These are phyloP conservation scores for Platismatia glauca DNA, from an alignment of 495 filamentous ascomycete genomes.

Conservation along the genomic window DNA sequence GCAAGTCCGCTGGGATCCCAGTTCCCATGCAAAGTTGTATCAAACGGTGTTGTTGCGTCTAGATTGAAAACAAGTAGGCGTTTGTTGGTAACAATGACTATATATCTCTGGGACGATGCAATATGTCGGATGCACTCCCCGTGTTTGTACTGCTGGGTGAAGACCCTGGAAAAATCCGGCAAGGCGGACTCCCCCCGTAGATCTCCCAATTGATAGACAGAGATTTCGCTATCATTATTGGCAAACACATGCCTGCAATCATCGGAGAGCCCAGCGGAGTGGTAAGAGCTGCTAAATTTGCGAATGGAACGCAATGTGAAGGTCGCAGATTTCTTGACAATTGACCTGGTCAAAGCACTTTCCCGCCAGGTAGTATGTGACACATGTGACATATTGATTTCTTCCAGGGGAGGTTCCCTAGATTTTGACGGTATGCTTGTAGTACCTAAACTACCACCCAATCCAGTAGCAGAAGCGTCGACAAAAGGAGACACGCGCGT, in stretches of 20 bases:
- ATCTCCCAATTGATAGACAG: background rate
- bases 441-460: background rate
- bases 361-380: background rate
- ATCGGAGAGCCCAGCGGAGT: background rate
- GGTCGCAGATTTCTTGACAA: background rate
- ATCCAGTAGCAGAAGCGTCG: background rate
- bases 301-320: background rate
- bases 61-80: background rate
- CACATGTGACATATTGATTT: background rate
- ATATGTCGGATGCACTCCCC: background rate
- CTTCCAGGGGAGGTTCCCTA: background rate
- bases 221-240: background rate
- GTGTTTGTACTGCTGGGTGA: background rate
- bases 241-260: constrained; percentile 4
- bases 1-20: constrained; percentile 15
- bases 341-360: background rate
- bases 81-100: background rate
- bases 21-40: background rate
- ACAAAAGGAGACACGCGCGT: background rate
- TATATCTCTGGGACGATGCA: background rate
- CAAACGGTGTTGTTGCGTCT: background rate
- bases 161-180: background rate
- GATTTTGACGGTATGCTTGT: background rate
- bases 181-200: background rate
- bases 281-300: background rate